These are phyloP conservation scores for Penicillium sp. DNA, from an alignment of 2,329 filamentous ascomycete species.

Conservation along the genomic window DNA sequence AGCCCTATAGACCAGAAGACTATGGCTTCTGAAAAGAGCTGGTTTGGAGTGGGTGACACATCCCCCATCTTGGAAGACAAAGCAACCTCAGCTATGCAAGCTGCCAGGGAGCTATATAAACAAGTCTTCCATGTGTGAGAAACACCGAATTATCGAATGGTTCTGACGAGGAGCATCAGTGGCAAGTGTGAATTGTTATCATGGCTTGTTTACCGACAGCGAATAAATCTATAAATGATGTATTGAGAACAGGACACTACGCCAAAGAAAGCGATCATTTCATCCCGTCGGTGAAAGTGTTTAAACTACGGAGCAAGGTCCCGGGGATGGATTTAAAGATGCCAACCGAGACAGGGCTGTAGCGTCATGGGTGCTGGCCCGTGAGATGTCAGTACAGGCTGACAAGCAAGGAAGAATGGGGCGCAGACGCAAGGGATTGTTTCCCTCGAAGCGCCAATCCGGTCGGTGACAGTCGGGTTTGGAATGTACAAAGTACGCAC, in stretches of 20 bases:
- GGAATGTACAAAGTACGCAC: conserved; percentile 15
- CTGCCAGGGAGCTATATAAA: not conserved
- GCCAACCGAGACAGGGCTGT: conserved; percentile 6
- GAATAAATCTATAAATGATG: not conserved
- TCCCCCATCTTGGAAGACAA: conserved; percentile 24
- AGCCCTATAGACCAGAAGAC: conserved; percentile 31
- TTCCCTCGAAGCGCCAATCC: conserved; percentile 6
- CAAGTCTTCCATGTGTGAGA: conserved; percentile 5
- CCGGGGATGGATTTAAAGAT: not conserved
- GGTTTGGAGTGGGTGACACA: conserved; percentile 27
- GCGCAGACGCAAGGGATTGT: conserved; percentile 16
- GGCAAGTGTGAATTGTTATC: not conserved
- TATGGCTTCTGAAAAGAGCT: conserved; percentile 28
- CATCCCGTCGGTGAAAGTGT: conserved; percentile 9
- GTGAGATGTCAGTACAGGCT: conserved; percentile 12
- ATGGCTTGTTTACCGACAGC: not conserved
- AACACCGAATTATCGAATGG: not conserved
- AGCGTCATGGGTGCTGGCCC: conserved; percentile 12
- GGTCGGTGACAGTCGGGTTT: conserved; percentile 17
- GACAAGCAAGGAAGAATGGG: conserved; percentile 21
- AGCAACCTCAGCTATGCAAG: conserved; percentile 1
- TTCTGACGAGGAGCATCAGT: conserved; percentile 1
- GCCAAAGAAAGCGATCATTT: not conserved
- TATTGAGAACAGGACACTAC: not conserved
- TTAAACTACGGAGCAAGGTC: conserved; percentile 1